A percentile compares a stretch with the other conserved stretches of the same genome.
Conservation (phyloP, 192 early-diverging fungal genomes). For the Umbelopsis sp. region DNA sequence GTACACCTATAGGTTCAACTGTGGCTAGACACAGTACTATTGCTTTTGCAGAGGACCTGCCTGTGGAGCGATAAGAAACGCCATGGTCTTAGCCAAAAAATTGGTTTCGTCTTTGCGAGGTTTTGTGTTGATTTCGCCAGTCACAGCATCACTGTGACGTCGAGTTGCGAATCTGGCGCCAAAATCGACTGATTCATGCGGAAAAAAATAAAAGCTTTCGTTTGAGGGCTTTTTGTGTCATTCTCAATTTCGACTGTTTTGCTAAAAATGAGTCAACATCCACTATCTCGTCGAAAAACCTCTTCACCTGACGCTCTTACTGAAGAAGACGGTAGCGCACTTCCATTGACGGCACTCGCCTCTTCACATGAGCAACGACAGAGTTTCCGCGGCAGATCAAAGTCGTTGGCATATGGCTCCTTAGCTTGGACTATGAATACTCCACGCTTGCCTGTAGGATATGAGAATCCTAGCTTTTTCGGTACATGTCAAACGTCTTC, state of each 20-base stretch:
- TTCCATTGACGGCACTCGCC: background rate
- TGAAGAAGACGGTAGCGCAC: background rate
- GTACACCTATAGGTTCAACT: no score
- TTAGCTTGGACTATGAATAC: constrained; percentile 19
- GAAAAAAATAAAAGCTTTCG: background rate
- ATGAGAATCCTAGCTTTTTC: background rate
- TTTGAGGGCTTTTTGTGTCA: background rate
- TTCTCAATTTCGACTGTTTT: background rate
- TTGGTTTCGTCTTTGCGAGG: no score
- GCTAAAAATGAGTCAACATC: background rate
- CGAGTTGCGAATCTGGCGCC: background rate
- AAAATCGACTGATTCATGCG: background rate
- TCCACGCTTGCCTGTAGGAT: constrained; percentile 21
- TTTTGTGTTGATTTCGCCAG: no score
- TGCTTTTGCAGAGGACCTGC: no score
- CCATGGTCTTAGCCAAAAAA: no score
- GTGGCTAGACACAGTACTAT: no score
- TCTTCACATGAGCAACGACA: constrained; percentile 9
- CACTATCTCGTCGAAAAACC: background rate
- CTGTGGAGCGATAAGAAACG: no score
- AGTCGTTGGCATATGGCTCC: constrained; percentile 34
- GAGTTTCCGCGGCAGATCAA: constrained; percentile 32
- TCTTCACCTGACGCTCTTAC: constrained; percentile 11
- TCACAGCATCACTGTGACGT: no score
- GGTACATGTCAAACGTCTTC: background rate